Base-by-base conservation (phyloP, 169 alveolate genomes). In the Babesia caballi region DNA sequence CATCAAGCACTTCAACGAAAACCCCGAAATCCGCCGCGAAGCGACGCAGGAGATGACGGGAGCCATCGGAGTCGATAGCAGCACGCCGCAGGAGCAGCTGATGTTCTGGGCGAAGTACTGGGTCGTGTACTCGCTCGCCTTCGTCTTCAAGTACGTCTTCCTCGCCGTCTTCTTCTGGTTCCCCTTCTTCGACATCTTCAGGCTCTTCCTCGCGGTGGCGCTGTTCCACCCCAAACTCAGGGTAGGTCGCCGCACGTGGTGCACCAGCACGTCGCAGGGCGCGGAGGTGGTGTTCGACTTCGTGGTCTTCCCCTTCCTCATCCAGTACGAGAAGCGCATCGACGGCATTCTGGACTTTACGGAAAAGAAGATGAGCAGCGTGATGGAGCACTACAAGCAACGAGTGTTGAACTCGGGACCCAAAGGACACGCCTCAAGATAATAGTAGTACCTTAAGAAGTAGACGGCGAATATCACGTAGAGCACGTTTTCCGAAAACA, bases 81-180 rank as follows among this genome's bases (percentile, higher is more conserved):
- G 78, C 44, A 38, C n/a, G 8, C 75, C 59, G 3, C 66, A 81
- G 35, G 69, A 60, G 42, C 68, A 81, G 30, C 65, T 81, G 40
- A 52, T 57, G 40, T 81, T 66, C 72, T 81, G 88, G 88, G 70
- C 70, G 4, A 81, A 71, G 66, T 81, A 81, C 72, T 81, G 88
- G 88, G 58, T 81, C 14, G 88, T 81, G 0, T 81, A 66, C 58
- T 81, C 88, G 46, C 69, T 81, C 36, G 75, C 69, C 17, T 81
- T 70, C 49, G 59, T 81, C 21, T 52, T 70, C 50, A 70, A 69
- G 49, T 70, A 70, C 66, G 2, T 51, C 17, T 52, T 72, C 19
- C 33, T 44, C 47, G 70, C 76, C 33, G n/a, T 81, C 53, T 66
- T 81, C 51, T 81, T 51, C 61, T 81, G 88, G 88, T 33, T 69